These are phyloP conservation scores for Hemisphaericaspora lyxosophila DNA, from an alignment of 1,139 yeast species.

Conservation along the genomic window DNA sequence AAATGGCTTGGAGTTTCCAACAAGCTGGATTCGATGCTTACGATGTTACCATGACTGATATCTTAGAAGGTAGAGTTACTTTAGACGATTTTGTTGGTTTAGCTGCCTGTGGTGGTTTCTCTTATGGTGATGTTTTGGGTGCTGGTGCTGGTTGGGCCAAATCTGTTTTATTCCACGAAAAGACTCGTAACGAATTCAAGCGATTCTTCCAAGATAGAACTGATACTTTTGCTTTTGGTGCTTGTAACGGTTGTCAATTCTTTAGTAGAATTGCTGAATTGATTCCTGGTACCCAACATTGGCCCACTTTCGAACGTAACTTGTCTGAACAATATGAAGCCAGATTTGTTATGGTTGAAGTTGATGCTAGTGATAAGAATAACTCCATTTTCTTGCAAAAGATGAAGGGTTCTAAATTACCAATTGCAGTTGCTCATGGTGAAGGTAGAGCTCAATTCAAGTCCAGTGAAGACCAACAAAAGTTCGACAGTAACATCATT, in stretches of 20 bases:
- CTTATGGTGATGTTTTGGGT: constrained; percentile 98
- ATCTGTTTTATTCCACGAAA: constrained; percentile 84
- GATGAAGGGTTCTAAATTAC: constrained; percentile 89
- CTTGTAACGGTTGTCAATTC: constrained; percentile 99
- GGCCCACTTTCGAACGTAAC: constrained; percentile 97
- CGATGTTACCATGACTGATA: constrained; percentile 97
- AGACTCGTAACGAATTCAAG: constrained; percentile 72
- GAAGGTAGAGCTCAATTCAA: constrained; percentile 89
- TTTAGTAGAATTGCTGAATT: constrained; percentile 81
- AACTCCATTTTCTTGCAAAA: constrained; percentile 79
- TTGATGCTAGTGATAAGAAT: constrained; percentile 48
- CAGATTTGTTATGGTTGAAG: constrained; percentile 87
- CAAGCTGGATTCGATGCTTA: constrained; percentile 92
- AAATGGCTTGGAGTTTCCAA: constrained; percentile 97
- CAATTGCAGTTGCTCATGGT: constrained; percentile 98
- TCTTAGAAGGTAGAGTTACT: constrained; percentile 69
- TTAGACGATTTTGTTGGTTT: constrained; percentile 84
- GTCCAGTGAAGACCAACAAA: constrained; percentile 37
- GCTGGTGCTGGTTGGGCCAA: constrained; percentile 99
- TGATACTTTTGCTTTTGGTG: constrained; percentile 98
- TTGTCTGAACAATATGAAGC: constrained; percentile 95
- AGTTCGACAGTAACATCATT: constrained; percentile 55
- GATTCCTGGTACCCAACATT: constrained; percentile 91
- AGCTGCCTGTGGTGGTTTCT: constrained; percentile 99
- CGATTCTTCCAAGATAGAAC: constrained; percentile 80